Percentiles rank a stretch among this genome's conserved stretches.
Evolutionary conservation across 306 rosid genomes (phyloP).

Genomic region (Begonia loranthoides): DNA sequence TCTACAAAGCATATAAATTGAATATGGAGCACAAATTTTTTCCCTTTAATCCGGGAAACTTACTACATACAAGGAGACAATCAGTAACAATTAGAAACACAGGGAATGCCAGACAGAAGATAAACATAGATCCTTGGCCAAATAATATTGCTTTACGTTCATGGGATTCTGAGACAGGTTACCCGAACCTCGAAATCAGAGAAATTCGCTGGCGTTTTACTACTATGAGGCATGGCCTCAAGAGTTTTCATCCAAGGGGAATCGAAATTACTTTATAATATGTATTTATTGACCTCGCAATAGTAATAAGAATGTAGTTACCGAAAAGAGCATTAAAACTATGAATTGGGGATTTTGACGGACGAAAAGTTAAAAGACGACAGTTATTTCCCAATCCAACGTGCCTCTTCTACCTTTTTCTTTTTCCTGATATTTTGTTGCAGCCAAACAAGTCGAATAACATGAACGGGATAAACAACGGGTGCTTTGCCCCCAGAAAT

Average conservation of each 20-base stretch:
- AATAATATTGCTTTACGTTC: not conserved
- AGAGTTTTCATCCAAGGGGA: no score
- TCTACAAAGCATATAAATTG: constrained; percentile 14
- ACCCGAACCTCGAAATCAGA: no score
- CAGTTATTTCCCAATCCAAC: not conserved
- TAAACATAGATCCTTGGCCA: not conserved
- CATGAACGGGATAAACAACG: not conserved
- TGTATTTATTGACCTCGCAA: no score
- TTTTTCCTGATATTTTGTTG: no score
- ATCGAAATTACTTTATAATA: no score
- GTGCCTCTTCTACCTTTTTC: no score
- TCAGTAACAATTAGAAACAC: not conserved
- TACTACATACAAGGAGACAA: not conserved
- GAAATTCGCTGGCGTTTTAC: no score
- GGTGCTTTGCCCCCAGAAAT: not conserved
- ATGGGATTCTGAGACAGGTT: not conserved
- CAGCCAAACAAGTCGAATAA: no score
- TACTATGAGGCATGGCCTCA: no score
- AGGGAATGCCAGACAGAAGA: not conserved
- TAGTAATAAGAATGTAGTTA: no score
- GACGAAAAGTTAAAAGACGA: not conserved
- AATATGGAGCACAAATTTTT: not conserved
- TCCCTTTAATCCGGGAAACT: not conserved
- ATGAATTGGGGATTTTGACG: not conserved
- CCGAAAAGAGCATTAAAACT: not conserved